These are phyloP conservation scores for Epipyxis sp. DNA, from an alignment of 108 stramenopile species.

Conservation along the genomic window DNA sequence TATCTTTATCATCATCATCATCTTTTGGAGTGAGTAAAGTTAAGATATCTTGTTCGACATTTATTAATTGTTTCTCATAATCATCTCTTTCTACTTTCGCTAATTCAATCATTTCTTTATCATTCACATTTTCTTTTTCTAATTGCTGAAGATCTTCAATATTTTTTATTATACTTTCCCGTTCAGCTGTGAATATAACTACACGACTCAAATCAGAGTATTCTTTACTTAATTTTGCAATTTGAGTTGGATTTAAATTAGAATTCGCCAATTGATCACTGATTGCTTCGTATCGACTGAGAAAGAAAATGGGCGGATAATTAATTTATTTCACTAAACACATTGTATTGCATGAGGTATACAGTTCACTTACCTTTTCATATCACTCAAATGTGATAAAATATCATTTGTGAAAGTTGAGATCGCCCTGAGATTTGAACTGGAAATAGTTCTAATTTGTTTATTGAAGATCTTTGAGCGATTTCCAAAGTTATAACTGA, in stretches of 20 bases:
- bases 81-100: conserved; percentile 15
- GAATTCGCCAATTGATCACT: neutral
- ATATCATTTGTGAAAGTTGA: too few species aligned
- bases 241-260: conserved; percentile 8
- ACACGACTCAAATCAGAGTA: neutral
- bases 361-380: too few species aligned
- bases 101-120: conserved; percentile 3
- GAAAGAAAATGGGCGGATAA: too few species aligned
- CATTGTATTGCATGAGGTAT: too few species aligned
- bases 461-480: too few species aligned
- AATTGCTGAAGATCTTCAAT: neutral
- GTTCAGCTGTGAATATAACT: neutral
- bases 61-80: neutral
- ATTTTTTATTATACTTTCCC: neutral
- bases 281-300: too few species aligned
- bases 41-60: neutral
- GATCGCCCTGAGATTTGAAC: too few species aligned
- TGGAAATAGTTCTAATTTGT: too few species aligned
- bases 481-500: too few species aligned
- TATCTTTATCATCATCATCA: conserved; percentile 80
- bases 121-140: conserved; percentile 13
- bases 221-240: conserved; percentile 16
- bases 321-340: too few species aligned
- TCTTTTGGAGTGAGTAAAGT: conserved; percentile 60
- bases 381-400: too few species aligned